Conservation (phyloP, 768 basidiomycete genomes). For the Chalciporus chontae region DNA sequence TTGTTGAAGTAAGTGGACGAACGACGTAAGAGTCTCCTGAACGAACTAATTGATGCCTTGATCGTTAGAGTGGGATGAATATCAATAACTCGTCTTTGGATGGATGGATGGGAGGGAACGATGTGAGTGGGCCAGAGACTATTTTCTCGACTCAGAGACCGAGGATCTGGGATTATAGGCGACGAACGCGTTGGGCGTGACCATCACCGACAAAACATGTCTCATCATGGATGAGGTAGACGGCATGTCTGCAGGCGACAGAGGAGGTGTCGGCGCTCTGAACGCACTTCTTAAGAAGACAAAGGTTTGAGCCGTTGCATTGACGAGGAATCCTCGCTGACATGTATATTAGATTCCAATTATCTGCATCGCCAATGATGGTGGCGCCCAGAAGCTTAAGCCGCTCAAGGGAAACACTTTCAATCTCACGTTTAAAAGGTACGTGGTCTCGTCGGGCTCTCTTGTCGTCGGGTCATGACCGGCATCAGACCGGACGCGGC, state of each 20-base stretch:
- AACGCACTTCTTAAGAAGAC: slow-evolving; percentile 91
- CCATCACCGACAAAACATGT: slow-evolving; percentile 75
- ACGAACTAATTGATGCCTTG: not conserved
- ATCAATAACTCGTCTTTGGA: slow-evolving; percentile 87
- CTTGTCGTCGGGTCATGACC: not conserved
- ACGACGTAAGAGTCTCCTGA: not conserved
- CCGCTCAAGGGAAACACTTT: slow-evolving; percentile 73
- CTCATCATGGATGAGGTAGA: slow-evolving; percentile 99
- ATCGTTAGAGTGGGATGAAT: slow-evolving; percentile 75
- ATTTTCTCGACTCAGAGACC: not conserved
- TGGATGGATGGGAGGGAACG: slow-evolving; percentile 67
- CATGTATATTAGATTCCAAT: slow-evolving; percentile 70
- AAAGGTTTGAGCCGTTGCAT: slow-evolving; percentile 45
- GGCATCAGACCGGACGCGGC: slow-evolving; percentile 65
- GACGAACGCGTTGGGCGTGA: slow-evolving; percentile 66
- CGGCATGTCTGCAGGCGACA: slow-evolving; percentile 97
- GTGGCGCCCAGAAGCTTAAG: slow-evolving; percentile 83
- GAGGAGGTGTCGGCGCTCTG: slow-evolving; percentile 93
- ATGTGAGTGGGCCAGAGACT: slow-evolving; percentile 33
- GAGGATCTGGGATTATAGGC: slow-evolving; percentile 30
- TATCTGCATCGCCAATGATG: slow-evolving; percentile 96
- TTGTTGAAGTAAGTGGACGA: slow-evolving; percentile 67
- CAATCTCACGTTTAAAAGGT: slow-evolving; percentile 77
- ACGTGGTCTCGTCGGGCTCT: slow-evolving; percentile 12
- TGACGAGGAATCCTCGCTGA: too few species aligned